Percentiles rank a stretch among this genome's conserved stretches.
Conservation (phyloP, 331 rosid species). For the Pyrus hybrid region DNA sequence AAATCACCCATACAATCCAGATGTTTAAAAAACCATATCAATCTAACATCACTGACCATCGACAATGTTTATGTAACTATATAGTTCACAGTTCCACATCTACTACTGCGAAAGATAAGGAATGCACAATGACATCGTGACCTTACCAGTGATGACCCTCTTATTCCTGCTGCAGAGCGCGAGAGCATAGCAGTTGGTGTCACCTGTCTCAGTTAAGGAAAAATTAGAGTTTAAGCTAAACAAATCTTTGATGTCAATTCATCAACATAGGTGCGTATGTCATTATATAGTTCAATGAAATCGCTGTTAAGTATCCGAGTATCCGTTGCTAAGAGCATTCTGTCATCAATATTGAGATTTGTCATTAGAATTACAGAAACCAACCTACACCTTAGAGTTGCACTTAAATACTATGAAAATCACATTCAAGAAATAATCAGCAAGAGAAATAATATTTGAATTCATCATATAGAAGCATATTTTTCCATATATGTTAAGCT, state of each 20-base stretch:
- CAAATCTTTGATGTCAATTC: not conserved
- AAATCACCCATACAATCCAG: not conserved
- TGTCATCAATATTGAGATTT: too few relatives aligned
- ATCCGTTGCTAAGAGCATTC: not conserved
- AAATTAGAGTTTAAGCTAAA: not conserved
- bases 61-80: not conserved
- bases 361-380: not conserved
- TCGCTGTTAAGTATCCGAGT: not conserved
- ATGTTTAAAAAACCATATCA: not conserved
- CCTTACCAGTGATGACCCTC: conserved; percentile 84
- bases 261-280: not conserved
- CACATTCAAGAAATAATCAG: too few relatives aligned
- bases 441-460: not conserved
- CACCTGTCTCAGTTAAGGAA: conserved; percentile 47
- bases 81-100: not conserved
- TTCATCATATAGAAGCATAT: not conserved
- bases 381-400: not conserved
- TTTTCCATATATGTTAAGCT: not conserved
- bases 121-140: not conserved
- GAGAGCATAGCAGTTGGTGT: conserved; percentile 90
- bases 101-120: not conserved
- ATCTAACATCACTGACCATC: not conserved
- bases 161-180: conserved; percentile 89
- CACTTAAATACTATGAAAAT: not conserved
- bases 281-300: not conserved